A percentile compares a stretch with the other conserved stretches of the same genome.
These are phyloP conservation scores for Hypoxylon sp. DNA, from an alignment of 2,329 filamentous ascomycete species.

Conservation along the genomic window DNA sequence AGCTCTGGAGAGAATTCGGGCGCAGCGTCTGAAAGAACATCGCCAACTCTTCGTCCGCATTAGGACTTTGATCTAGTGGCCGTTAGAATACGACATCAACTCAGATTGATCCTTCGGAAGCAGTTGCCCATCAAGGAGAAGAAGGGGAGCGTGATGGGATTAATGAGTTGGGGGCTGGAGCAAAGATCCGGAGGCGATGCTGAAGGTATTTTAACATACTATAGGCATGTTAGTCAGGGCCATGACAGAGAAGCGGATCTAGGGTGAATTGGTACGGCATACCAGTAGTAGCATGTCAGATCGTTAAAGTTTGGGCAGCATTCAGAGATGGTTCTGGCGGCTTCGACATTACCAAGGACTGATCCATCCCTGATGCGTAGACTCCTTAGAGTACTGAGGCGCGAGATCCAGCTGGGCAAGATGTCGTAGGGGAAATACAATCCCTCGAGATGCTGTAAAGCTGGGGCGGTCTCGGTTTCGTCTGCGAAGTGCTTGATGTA, in stretches of 20 bases:
- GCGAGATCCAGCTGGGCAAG: constrained; percentile 66
- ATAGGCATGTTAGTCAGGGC: constrained; percentile 8
- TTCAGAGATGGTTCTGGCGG: constrained; percentile 60
- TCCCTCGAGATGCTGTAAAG: constrained; percentile 66
- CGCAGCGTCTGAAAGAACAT: constrained; percentile 64
- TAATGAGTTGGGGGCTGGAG: neutral
- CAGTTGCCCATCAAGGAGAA: neutral
- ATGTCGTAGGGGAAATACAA: constrained; percentile 56
- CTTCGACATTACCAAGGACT: constrained; percentile 62
- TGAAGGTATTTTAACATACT: constrained; percentile 10
- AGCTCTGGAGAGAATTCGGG: constrained; percentile 63
- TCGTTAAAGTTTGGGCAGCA: constrained; percentile 68
- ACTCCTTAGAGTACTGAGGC: constrained; percentile 63
- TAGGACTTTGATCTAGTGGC: constrained; percentile 44
- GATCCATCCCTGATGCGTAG: constrained; percentile 69
- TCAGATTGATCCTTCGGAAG: neutral
- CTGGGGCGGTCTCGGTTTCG: constrained; percentile 54
- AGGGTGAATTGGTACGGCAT: neutral
- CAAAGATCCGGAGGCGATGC: too few species aligned
- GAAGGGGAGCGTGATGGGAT: too few species aligned
- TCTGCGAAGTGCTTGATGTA: constrained; percentile 53
- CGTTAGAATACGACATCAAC: constrained; percentile 4
- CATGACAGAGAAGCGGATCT: neutral
- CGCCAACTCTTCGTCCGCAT: constrained; percentile 65
- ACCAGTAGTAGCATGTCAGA: constrained; percentile 62